Evolutionary conservation across 306 rosid species (phyloP).

Genomic region (Pterocarpus santalinus): DNA sequence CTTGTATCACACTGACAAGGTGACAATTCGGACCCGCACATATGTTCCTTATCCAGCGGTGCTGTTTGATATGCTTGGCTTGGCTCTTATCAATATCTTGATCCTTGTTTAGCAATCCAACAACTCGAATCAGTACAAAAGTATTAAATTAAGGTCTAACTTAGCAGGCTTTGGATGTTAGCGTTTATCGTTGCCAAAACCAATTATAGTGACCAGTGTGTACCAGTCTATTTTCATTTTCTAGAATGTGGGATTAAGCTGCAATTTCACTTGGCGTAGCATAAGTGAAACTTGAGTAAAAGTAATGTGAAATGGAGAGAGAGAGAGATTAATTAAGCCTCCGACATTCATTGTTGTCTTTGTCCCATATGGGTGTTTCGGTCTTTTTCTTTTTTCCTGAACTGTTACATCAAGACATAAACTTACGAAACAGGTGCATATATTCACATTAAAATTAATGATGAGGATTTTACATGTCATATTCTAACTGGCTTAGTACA

Average conservation of each 20-base stretch:
- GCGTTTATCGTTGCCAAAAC: constrained; percentile 37
- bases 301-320: neutral
- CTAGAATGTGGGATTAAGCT: neutral
- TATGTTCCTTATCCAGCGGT: constrained; percentile 45
- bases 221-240: neutral
- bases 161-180: neutral
- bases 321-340: neutral
- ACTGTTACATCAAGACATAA: neutral
- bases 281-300: neutral
- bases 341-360: neutral
- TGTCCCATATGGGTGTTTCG: constrained; percentile 4
- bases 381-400: neutral
- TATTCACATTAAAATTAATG: neutral
- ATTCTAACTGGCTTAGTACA: neutral
- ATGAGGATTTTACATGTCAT: neutral
- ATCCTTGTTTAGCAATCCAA: constrained; percentile 49
- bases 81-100: constrained; percentile 37
- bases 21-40: constrained; percentile 50
- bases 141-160: constrained; percentile 12
- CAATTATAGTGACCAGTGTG: neutral
- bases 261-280: neutral
- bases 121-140: constrained; percentile 44
- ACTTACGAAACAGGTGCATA: neutral
- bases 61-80: constrained; percentile 30
- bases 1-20: constrained; percentile 31